A percentile compares a stretch with the other conserved stretches of the same genome.
phyloP scores from a whole-genome alignment of 176 grass and related monocot genomes.

The Musa schizocarpa region DNA sequence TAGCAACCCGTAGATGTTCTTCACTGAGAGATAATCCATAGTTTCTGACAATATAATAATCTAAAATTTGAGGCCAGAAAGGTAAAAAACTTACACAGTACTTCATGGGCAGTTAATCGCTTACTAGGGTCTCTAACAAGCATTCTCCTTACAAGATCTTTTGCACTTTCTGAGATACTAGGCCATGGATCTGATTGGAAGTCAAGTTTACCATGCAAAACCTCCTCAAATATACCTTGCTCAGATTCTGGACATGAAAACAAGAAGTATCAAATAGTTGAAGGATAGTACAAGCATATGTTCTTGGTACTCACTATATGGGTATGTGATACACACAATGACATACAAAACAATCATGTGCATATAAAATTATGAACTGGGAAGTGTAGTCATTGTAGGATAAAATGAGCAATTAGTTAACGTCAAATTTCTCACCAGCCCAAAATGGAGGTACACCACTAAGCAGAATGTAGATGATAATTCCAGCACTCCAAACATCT shows the following conservation, averaged over 20 bases:
- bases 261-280: not conserved
- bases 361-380: not conserved
- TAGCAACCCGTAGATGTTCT: not conserved
- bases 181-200: conserved; percentile 87
- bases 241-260: conserved; percentile 51
- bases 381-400: not conserved
- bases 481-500: conserved; percentile 89
- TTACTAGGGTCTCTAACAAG: conserved; percentile 71
- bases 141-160: conserved; percentile 91
- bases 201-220: conserved; percentile 74
- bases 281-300: too few relatives aligned
- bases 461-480: conserved; percentile 87
- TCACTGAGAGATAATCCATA: not conserved
- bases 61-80: too few relatives aligned
- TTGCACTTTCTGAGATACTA: conserved; percentile 76
- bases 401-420: not conserved
- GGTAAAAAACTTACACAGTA: conserved; percentile 56
- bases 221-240: conserved; percentile 95
- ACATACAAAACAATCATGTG: not conserved
- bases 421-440: conserved; percentile 45
- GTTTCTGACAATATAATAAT: not conserved
- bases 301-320: too few relatives aligned
- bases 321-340: not conserved
- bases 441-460: conserved; percentile 89
- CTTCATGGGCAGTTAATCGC: conserved; percentile 81